These are phyloP conservation scores for Talaromyces verruculosus DNA, from an alignment of 2,329 filamentous ascomycete species.

Conservation along the genomic window DNA sequence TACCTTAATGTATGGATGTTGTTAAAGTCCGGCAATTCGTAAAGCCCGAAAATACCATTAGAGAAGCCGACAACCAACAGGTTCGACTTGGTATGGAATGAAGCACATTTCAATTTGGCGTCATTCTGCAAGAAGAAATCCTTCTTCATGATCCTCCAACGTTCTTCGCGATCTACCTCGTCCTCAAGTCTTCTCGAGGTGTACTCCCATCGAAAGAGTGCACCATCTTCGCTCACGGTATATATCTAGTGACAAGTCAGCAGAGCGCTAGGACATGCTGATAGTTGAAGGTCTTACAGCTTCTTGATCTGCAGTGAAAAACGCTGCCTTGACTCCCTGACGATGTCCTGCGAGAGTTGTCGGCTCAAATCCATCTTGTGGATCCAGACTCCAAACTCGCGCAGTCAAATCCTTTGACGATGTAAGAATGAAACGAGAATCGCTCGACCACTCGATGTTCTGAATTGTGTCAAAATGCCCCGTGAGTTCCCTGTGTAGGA, in stretches of 20 bases:
- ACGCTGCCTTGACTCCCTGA: conserved; percentile 88
- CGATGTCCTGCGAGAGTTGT: conserved; percentile 89
- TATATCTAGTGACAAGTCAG: conserved; percentile 61
- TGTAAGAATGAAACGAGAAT: conserved; percentile 92
- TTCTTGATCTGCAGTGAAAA: conserved; percentile 93
- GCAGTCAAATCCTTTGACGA: conserved; percentile 89
- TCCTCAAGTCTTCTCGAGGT: conserved; percentile 62
- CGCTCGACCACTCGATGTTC: conserved; percentile 90
- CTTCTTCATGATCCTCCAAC: conserved; percentile 87
- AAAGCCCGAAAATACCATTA: conserved; percentile 87
- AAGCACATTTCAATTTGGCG: conserved; percentile 83
- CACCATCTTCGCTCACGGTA: conserved; percentile 95
- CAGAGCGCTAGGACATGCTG: not conserved
- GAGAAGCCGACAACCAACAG: conserved; percentile 97
- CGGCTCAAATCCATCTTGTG: conserved; percentile 82
- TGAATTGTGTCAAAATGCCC: conserved; percentile 86
- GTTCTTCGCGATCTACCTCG: conserved; percentile 65
- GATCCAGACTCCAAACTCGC: conserved; percentile 89
- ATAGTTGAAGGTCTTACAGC: conserved; percentile 47
- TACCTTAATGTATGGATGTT: conserved; percentile 78
- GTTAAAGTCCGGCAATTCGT: conserved; percentile 94
- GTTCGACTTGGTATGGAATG: conserved; percentile 81
- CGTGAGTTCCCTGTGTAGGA: conserved; percentile 79
- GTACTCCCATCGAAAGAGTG: conserved; percentile 92
- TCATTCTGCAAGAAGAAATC: conserved; percentile 94